These are phyloP conservation scores for Ophiocordyceps camponoti-floridani DNA, from an alignment of 2,329 filamentous ascomycete genomes.

Conservation along the genomic window DNA sequence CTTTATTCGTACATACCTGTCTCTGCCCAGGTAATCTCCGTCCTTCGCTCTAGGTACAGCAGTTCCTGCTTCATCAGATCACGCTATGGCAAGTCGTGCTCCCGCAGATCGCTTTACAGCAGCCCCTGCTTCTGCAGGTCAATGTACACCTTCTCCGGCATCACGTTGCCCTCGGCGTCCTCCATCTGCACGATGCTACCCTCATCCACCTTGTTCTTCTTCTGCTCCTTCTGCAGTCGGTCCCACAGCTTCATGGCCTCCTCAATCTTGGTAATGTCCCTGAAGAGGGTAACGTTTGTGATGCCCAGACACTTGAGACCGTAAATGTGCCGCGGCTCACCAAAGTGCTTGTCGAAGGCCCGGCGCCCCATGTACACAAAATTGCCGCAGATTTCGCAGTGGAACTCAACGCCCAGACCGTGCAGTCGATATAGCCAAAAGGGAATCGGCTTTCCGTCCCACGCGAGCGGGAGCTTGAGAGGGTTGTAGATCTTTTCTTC, in stretches of 20 bases:
- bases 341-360: slow-evolving; percentile 97
- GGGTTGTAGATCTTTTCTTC: slow-evolving; percentile 94
- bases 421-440: slow-evolving; percentile 98
- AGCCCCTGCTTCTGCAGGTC: slow-evolving; percentile 88
- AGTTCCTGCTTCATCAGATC: too few species aligned
- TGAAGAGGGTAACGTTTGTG: slow-evolving; percentile 75
- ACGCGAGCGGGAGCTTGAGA: slow-evolving; percentile 83
- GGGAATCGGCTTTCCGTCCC: slow-evolving; percentile 97
- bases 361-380: slow-evolving; percentile 97
- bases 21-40: too few species aligned
- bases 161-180: slow-evolving; percentile 91
- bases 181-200: slow-evolving; percentile 96
- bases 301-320: slow-evolving; percentile 89
- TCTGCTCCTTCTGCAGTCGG: slow-evolving; percentile 76
- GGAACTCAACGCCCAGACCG: slow-evolving; percentile 83
- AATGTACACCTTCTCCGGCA: slow-evolving; percentile 96
- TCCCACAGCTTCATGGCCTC: slow-evolving; percentile 83
- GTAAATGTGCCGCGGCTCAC: slow-evolving; percentile 81
- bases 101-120: slow-evolving; percentile 27
- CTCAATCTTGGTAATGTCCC: slow-evolving; percentile 84
- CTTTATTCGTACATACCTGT: too few species aligned
- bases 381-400: slow-evolving; percentile 93
- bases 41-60: too few species aligned
- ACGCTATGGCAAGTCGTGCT: too few species aligned
- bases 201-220: slow-evolving; percentile 55